A percentile compares a stretch with the other conserved stretches of the same genome.
phyloP scores from a whole-genome alignment of 2,329 filamentous ascomycete genomes.

The Bipolaris victoriae region DNA sequence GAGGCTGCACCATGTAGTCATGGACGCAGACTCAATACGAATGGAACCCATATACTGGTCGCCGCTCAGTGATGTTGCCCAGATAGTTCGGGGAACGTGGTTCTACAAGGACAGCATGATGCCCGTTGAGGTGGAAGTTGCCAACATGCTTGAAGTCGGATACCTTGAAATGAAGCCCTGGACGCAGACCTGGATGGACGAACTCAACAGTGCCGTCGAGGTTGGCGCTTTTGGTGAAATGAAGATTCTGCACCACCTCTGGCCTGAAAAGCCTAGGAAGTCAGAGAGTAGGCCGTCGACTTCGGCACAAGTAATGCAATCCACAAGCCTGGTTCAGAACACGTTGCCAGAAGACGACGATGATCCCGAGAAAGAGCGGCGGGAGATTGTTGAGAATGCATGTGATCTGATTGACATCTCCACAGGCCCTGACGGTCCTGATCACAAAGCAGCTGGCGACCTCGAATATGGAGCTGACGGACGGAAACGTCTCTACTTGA shows the following conservation, averaged over 20 bases:
- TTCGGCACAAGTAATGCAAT: constrained; percentile 40
- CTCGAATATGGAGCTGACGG: constrained; percentile 52
- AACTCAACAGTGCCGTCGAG: constrained; percentile 86
- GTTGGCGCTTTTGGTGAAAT: constrained; percentile 89
- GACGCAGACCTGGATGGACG: constrained; percentile 91
- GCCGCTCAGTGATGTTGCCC: constrained; percentile 84
- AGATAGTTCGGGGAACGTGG: constrained; percentile 88
- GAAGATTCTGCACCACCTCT: constrained; percentile 84
- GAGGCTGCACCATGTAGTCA: constrained; percentile 84
- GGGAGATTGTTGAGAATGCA: constrained; percentile 52
- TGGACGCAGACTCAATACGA: constrained; percentile 66
- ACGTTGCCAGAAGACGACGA: constrained; percentile 44
- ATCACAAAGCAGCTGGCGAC: constrained; percentile 57
- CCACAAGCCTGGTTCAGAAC: constrained; percentile 40
- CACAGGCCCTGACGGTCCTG: constrained; percentile 52
- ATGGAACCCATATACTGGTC: constrained; percentile 99
- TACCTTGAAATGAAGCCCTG: constrained; percentile 86
- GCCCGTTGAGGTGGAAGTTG: constrained; percentile 81
- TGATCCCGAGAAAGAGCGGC: constrained; percentile 53
- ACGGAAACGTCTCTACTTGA: constrained; percentile 67
- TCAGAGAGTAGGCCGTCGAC: constrained; percentile 52
- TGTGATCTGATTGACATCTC: constrained; percentile 58
- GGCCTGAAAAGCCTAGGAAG: constrained; percentile 71
- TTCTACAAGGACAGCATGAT: constrained; percentile 97
- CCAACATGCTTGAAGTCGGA: constrained; percentile 91